Evolutionary conservation across 1,284 basidiomycete species (phyloP), one percentile per base, ranked within the genome.

Genomic region (Tetrapyrgos nigripes): DNA sequence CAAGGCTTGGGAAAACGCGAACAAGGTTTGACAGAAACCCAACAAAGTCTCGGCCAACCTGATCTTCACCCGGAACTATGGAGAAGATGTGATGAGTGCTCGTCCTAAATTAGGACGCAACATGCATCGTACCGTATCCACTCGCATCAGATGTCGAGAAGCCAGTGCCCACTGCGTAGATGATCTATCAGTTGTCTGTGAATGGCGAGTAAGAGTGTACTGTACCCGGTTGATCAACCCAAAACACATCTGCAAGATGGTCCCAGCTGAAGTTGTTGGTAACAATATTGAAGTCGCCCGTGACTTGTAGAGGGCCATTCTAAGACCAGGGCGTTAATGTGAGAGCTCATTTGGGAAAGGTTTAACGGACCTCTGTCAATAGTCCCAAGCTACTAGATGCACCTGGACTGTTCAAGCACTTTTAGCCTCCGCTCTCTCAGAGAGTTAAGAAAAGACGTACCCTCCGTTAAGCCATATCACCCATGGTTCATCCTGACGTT

Each of bases 41-140:
- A 57, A 91, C 88, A 61, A 91, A 92, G 69, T 91, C 89, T 40
- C 74, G 61, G 4, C 82, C 88, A 74, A 91, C 78, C 69, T 90
- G 84, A 61, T 90, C 83, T 68, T 90, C 87, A 57, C 87, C 82
- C 29, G 75, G 73, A 53, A 85, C 89, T 90, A 24, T 9, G 48
- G 33, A 53, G 11, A 23, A 37, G 8, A 33, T 40, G 33, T 52
- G 21, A 27, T 19, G 23, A 27, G 19, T 44, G 23, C 23, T 26
- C n/a, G n/a, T 28, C 24, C 5, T 11, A 35, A 21, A 26, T 53
- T 10, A 28, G n/a, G n/a, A 44, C 33, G 19, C 14, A 28, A 45
- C 37, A n/a, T n/a, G n/a, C 37, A 40, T 40, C 24, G 26, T 14
- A 53, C 51, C 51, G 19, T 53, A 53, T n/a, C 51, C 51, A 21